Base-by-base conservation (phyloP, 2,329 filamentous ascomycete species). In the Botrytis galanthina region DNA sequence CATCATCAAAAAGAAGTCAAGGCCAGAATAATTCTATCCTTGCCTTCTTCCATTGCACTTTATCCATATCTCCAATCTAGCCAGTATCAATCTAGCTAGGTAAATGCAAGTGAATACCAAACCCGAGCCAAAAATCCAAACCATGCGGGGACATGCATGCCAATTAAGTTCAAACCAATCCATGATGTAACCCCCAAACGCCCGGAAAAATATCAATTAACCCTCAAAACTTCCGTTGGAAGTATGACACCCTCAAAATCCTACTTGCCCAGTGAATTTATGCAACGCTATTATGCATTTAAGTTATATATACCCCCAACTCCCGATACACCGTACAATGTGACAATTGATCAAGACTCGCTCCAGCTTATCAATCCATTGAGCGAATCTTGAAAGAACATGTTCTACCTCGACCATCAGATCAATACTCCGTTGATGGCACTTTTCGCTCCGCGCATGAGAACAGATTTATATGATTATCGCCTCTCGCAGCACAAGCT, bases 391-490 rank as follows among this genome's bases (percentile, higher is more conserved):
- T 37, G 46, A 46, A 61, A 37, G 16, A 72, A 60, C 6, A 9
- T 46, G 46, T 8, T 20, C 22, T 29, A 16, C 54, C 37, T 22
- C 20, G 7, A 18, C 26, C 18, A 57, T 9, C 32, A n/a, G 9
- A 29, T 72, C 71, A 69, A 72, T 72, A 72, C 16, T 72, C 71
- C 18, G 29, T 48, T n/a, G 71, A 60, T 69, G 62, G 71, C 6
- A 35, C 39, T 39, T 60, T 72, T 39, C 71, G 62, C 71, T 86
- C 86, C 75, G 89, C 87, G 82, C 92, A 94, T 46, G 89, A 90
- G 80, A 95, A 97, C 42, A 98, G 86, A 81, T 97, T 98, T 80
- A 99, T 91, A 81, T 98, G 93, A 74, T 95, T 90, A 81, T 98
- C 95, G 73, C 94, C 93, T 61, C 93, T 87, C 6, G 94, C 93